Base-by-base conservation (phyloP, 805 yeast genomes). In the Metschnikowia matae region DNA sequence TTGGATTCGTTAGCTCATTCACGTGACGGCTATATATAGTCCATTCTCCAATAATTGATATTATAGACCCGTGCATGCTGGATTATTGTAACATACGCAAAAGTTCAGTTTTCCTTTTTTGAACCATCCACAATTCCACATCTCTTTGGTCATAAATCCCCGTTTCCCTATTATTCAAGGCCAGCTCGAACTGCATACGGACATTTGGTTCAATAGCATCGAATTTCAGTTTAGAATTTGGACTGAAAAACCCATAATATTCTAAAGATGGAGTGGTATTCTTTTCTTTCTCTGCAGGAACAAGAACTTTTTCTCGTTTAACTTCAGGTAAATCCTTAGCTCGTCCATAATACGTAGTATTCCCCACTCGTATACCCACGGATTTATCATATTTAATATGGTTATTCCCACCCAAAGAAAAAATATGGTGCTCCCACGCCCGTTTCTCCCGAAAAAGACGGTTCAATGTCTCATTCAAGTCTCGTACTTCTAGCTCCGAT, bases 381-480 rank as follows among this genome's bases (percentile, higher is more conserved):
- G 62, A 59, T 21, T 61, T 57, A 17, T 65, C 66, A 49, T 57
- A 58, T 41, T 54, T 64, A 17, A 79, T 61, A 60, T 83, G 82
- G 62, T 87, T 85, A 2, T 87, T 83, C 0, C 96, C 96, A 1
- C 92, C 92, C 1, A 89, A 68, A 8, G 79, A 75, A 48, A 74
- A 73, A 40, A 90, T 84, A 50, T 83, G 86, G 53, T 82, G 69
- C 54, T 90, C 96, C 96, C 96, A 91, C 0, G 85, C 81, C 37
- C 78, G 65, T 54, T 82, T 82, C 64, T 90, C 96, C 32, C 76
- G 72, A 65, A 85, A 71, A 11, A 87, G 67, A 48, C 78, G 79
- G 60, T 89, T 89, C 48, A 89, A 65, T 42, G 80, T 79, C 56
- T 88, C 96, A 61, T 90, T 91, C 26, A 87, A 62, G 37, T 84